Percentiles rank a stretch among this genome's conserved stretches.
Conservation (phyloP, 1,284 basidiomycete genomes). For the Uromyces viciae-fabae region DNA sequence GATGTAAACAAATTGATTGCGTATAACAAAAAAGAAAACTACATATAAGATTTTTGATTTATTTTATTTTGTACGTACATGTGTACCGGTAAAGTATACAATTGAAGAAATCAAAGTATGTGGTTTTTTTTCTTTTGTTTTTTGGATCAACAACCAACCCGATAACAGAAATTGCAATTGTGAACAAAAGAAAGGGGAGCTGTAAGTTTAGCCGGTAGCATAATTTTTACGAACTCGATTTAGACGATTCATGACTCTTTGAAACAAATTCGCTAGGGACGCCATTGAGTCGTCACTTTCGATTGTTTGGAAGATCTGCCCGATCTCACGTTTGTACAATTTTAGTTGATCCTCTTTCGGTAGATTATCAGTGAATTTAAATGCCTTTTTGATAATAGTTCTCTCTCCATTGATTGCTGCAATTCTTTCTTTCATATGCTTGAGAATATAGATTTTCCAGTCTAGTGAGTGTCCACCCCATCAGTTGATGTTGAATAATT, state of each 20-base stretch:
- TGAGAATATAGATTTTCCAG: slow-evolving; percentile 21
- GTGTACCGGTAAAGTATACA: too few species aligned
- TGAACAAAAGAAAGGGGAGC: neutral
- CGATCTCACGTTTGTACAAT: neutral
- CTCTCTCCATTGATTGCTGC: neutral
- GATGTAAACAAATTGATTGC: too few species aligned
- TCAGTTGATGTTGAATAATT: too few species aligned
- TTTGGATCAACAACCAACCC: too few species aligned
- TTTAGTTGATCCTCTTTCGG: neutral
- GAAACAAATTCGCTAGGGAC: neutral
- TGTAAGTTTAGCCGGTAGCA: neutral
- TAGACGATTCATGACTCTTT: neutral
- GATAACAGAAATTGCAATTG: too few species aligned
- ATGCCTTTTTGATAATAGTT: neutral
- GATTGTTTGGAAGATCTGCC: neutral
- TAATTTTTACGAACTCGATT: neutral
- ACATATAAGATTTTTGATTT: too few species aligned
- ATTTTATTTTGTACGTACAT: too few species aligned
- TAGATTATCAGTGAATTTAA: neutral
- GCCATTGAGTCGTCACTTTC: neutral
- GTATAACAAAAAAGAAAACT: too few species aligned
- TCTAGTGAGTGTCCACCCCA: neutral
- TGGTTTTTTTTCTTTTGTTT: too few species aligned
- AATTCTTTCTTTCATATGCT: neutral
- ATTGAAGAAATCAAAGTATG: too few species aligned